phyloP scores from a whole-genome alignment of 1,284 basidiomycete genomes.

The Cryptococcus depauperatus region DNA sequence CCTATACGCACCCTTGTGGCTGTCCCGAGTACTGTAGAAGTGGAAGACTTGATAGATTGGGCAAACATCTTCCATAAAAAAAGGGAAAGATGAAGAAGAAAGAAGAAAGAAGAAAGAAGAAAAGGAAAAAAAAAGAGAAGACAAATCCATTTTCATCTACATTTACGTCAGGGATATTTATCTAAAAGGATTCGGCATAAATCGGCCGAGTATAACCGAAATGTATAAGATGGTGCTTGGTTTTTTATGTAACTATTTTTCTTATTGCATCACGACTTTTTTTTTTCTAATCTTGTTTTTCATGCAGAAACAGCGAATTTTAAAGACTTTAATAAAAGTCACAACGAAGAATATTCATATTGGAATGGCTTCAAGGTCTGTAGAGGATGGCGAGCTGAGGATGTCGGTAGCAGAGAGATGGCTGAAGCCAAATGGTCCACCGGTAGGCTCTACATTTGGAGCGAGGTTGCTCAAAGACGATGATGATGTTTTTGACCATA shows the following conservation, averaged over 20 bases:
- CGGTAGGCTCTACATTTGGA: conserved; percentile 38
- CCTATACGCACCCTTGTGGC: conserved; percentile 7
- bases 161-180: conserved; percentile 4
- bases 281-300: neutral
- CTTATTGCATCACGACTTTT: neutral
- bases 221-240: neutral
- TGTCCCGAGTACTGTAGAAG: conserved; percentile 22
- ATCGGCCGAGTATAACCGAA: conserved; percentile 21
- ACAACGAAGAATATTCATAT: no score
- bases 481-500: conserved; percentile 41
- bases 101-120: conserved; percentile 3
- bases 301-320: neutral
- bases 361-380: no score
- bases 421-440: conserved; percentile 39
- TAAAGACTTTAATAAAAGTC: no score
- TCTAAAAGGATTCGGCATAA: conserved; percentile 4
- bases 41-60: conserved; percentile 25
- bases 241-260: neutral
- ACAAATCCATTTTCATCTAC: neutral
- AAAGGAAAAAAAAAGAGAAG: conserved; percentile 1
- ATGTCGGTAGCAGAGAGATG: conserved; percentile 37
- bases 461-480: conserved; percentile 36
- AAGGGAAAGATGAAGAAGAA: no score
- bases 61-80: conserved; percentile 36
- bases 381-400: neutral